Conservation (phyloP, 192 early-diverging fungal genomes). For the Mortierella antarctica region DNA sequence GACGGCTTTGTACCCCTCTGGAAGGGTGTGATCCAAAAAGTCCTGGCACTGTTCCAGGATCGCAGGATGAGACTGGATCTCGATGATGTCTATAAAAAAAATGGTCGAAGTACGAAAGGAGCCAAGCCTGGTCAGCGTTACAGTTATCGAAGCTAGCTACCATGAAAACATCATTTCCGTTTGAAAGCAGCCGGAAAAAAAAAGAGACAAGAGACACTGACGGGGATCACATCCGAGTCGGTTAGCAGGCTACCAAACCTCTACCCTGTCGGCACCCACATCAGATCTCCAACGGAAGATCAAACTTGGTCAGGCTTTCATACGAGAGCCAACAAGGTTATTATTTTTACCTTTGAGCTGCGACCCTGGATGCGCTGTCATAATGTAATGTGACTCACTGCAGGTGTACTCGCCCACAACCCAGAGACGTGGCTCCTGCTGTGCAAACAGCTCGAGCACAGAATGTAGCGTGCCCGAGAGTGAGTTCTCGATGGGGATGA, state of each 20-base stretch:
- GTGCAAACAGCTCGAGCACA: constrained; percentile 43
- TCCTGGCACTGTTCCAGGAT: constrained; percentile 50
- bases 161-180: background rate
- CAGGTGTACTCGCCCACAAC: constrained; percentile 50
- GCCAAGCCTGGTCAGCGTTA: background rate
- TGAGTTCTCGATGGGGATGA: constrained; percentile 51
- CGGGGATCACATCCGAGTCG: background rate
- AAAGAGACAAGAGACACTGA: background rate
- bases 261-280: too few species aligned
- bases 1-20: constrained; percentile 43
- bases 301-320: too few species aligned
- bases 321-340: background rate
- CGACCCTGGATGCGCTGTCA: constrained; percentile 22
- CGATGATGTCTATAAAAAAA: constrained; percentile 23
- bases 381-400: constrained; percentile 52
- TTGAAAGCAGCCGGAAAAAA: background rate
- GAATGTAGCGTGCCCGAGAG: constrained; percentile 50
- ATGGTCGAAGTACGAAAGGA: background rate
- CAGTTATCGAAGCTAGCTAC: background rate
- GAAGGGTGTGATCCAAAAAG: constrained; percentile 34
- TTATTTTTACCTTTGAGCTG: constrained; percentile 20
- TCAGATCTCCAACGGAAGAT: too few species aligned
- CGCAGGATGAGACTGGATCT: constrained; percentile 46
- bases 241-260: too few species aligned
- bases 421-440: constrained; percentile 46